Percentiles rank a stretch among this genome's conserved stretches.
These are phyloP conservation scores for Hypoxylon sp. DNA, from an alignment of 2,329 filamentous ascomycete species.

Conservation along the genomic window DNA sequence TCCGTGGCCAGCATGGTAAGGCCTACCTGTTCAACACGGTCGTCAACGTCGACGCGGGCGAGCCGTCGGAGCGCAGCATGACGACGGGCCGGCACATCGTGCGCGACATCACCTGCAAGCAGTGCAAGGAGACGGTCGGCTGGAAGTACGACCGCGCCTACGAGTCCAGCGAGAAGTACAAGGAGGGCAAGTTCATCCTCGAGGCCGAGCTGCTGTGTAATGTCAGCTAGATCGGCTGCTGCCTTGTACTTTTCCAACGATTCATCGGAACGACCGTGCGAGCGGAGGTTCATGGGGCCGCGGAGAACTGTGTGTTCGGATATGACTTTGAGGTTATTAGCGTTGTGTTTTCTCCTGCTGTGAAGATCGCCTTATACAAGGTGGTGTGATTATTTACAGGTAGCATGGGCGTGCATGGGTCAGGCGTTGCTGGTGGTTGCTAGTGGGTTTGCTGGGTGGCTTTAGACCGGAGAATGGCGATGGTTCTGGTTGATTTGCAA, in stretches of 20 bases:
- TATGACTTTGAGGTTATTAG: neutral
- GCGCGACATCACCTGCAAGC: constrained; percentile 89
- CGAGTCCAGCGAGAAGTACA: constrained; percentile 94
- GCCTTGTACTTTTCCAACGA: too few species aligned
- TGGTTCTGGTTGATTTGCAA: constrained; percentile 9
- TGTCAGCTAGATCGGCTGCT: constrained; percentile 66
- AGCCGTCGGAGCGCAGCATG: constrained; percentile 96
- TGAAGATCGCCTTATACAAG: neutral
- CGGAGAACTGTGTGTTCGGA: neutral
- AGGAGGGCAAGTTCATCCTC: constrained; percentile 98
- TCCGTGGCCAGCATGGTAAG: constrained; percentile 97
- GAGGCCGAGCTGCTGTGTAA: constrained; percentile 90
- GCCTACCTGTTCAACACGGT: constrained; percentile 96
- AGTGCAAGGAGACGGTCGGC: constrained; percentile 92
- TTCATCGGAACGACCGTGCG: neutral
- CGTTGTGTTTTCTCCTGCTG: constrained; percentile 5
- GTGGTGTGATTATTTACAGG: constrained; percentile 9
- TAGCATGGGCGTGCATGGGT: constrained; percentile 33
- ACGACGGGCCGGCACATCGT: constrained; percentile 96
- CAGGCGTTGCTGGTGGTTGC: constrained; percentile 26
- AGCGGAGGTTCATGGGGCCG: neutral
- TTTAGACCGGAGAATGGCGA: constrained; percentile 19
- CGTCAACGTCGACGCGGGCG: constrained; percentile 87
- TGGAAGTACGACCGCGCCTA: constrained; percentile 99
- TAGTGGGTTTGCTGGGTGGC: constrained; percentile 9